Evolutionary conservation across 306 rosid genomes (phyloP).

Genomic region (Senna siamea): DNA sequence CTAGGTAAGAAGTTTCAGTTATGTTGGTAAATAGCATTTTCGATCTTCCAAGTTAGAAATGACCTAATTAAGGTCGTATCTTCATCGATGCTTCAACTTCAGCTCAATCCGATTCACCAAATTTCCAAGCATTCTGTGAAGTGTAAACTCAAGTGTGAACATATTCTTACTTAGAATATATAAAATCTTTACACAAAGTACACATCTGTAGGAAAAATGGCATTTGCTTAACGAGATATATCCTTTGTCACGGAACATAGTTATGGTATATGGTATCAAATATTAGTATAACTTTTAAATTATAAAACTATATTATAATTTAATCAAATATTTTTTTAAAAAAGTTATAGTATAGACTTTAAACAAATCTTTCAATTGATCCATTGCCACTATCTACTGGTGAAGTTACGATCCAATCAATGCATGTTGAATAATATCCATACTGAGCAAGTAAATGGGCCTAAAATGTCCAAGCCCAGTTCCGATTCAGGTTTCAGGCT

Average conservation of each 20-base stretch:
- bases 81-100: slow-evolving; percentile 5
- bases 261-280: neutral
- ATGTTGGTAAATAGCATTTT: slow-evolving; percentile 6
- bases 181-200: neutral
- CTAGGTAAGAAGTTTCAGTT: neutral
- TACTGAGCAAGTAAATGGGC: too few species aligned
- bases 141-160: slow-evolving; percentile 13
- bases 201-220: neutral
- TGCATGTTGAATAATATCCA: too few species aligned
- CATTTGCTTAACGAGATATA: neutral
- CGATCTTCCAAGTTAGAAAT: slow-evolving; percentile 1
- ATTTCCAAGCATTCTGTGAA: neutral
- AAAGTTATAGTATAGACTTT: too few species aligned
- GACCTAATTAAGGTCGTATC: neutral
- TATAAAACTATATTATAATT: too few species aligned
- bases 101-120: slow-evolving; percentile 2
- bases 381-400: too few species aligned
- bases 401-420: too few species aligned
- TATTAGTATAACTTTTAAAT: too few species aligned
- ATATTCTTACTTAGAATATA: slow-evolving; percentile 33
- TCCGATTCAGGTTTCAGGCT: too few species aligned
- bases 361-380: neutral
- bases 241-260: neutral
- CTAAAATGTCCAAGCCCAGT: too few species aligned
- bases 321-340: too few species aligned